Evolutionary conservation across 257 asterid species (phyloP), one percentile per base, ranked within the genome.

Genomic region (Galeopsis tetrahit): DNA sequence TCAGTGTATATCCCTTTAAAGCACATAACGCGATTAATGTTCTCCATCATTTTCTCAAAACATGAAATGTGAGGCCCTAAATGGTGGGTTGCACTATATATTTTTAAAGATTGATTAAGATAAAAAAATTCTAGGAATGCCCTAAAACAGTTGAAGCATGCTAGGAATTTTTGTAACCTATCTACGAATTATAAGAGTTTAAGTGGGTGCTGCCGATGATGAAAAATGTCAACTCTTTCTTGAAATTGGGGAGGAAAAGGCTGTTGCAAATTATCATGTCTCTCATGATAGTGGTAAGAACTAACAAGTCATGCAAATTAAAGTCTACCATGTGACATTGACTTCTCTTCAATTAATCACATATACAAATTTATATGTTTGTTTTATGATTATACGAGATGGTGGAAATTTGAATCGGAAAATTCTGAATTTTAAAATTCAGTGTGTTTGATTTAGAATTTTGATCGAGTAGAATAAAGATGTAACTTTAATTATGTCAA

Each of bases 241-340:
- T 73, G 35, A 64, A 51, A 63, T 4, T 40, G 64, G 15, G 61
- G 43, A 34, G 28, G 38, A 6, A 21, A 39, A 43, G 5, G 49
- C 10, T 35, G 69, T 11, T 34, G 44, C 13, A n/a, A 62, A 35
- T 11, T 35, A 15, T 55, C 44, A 38, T 51, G 10, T 14, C n/a
- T 52, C 44, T 1, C 33, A 63, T 9, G 6, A 39, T 72, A 72
- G 77, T 72, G 76, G 76, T 36, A 28, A 31, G 33, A 9, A 7
- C 43, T 39, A 70, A 44, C 58, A 55, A 62, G 61, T 61, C 70
- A 15, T 71, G 69, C 63, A 49, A 62, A n/a, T n/a, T n/a, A n/a
- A 63, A 63, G 34, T 11, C 38, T 32, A n/a, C 10, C 72, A 64
- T 64, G 72, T 64, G 72, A 64, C 35, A 33, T 14, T 39, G 59